Conservation (phyloP, 179 eudicot genomes). For the Beta macrorhiza region DNA sequence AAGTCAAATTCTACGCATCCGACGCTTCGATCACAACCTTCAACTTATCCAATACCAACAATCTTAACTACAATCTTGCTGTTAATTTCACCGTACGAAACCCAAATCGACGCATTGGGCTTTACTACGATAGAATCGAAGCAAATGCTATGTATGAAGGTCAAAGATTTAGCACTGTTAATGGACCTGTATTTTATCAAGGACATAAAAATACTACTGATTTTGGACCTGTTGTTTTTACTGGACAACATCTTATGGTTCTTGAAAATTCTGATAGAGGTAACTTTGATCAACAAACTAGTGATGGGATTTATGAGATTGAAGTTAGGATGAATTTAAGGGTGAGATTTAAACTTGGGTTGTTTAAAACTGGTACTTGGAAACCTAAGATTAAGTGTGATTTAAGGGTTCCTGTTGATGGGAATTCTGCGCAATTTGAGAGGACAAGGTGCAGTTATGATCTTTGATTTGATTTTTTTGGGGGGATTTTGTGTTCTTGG, state of each 20-base stretch:
- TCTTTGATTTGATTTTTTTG: constrained; percentile 17
- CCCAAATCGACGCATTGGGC: constrained; percentile 60
- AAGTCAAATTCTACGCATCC: constrained; percentile 45
- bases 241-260: constrained; percentile 39
- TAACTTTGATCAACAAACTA: constrained; percentile 37
- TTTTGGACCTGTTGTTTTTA: constrained; percentile 35
- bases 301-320: constrained; percentile 41
- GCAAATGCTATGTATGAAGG: constrained; percentile 57
- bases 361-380: constrained; percentile 47
- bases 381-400: constrained; percentile 75
- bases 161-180: constrained; percentile 36
- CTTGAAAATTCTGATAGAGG: constrained; percentile 28
- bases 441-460: constrained; percentile 34
- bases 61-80: constrained; percentile 57
- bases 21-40: constrained; percentile 49
- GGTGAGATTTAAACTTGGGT: constrained; percentile 52
- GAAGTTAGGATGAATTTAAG: constrained; percentile 52
- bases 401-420: constrained; percentile 62
- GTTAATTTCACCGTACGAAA: constrained; percentile 59
- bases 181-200: constrained; percentile 43
- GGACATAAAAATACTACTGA: constrained; percentile 54
- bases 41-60: constrained; percentile 41
- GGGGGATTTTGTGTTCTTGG: constrained; percentile 2
- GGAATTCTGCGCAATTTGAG: constrained; percentile 25
- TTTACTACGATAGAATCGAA: constrained; percentile 68